Conservation (phyloP, 305 asterid genomes). For the Lippia alba region DNA sequence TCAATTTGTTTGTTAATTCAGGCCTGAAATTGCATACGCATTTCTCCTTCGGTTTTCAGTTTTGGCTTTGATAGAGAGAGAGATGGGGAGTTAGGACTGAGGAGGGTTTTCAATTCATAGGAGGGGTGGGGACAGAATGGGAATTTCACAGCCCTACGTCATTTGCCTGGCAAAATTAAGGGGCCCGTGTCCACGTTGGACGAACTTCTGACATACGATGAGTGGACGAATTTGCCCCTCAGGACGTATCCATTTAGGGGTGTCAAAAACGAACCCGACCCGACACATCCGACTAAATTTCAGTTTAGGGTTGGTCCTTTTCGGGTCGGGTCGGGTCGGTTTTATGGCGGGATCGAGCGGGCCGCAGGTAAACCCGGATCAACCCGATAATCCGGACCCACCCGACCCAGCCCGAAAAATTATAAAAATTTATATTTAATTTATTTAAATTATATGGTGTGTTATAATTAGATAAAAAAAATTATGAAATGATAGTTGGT, state of each 20-base stretch:
- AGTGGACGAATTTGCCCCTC: slow-evolving; percentile 31
- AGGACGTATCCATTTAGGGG: background rate
- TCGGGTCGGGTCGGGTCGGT: too few relatives aligned
- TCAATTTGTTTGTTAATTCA: slow-evolving; percentile 28
- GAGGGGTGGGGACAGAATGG: slow-evolving; percentile 30
- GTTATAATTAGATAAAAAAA: too few relatives aligned
- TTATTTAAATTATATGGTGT: too few relatives aligned
- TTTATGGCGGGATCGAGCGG: too few relatives aligned
- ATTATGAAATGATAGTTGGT: too few relatives aligned
- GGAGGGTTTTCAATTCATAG: slow-evolving; percentile 29
- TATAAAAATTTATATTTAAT: too few relatives aligned
- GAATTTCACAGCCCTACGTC: slow-evolving; percentile 5
- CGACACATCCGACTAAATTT: too few relatives aligned
- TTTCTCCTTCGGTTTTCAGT: slow-evolving; percentile 30
- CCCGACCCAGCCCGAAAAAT: too few relatives aligned
- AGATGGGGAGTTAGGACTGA: slow-evolving; percentile 20
- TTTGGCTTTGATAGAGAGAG: slow-evolving; percentile 8
- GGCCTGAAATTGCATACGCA: slow-evolving; percentile 35
- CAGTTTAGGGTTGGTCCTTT: too few relatives aligned
- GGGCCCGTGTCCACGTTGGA: slow-evolving; percentile 14
- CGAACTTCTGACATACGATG: background rate
- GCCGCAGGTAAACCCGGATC: too few relatives aligned
- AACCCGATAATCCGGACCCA: too few relatives aligned
- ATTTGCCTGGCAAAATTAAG: slow-evolving; percentile 8
- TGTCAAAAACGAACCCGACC: too few relatives aligned